Percentiles rank a stretch among this genome's conserved stretches.
These are phyloP conservation scores for Nemania sp. DNA, from an alignment of 2,329 filamentous ascomycete species.

Conservation along the genomic window DNA sequence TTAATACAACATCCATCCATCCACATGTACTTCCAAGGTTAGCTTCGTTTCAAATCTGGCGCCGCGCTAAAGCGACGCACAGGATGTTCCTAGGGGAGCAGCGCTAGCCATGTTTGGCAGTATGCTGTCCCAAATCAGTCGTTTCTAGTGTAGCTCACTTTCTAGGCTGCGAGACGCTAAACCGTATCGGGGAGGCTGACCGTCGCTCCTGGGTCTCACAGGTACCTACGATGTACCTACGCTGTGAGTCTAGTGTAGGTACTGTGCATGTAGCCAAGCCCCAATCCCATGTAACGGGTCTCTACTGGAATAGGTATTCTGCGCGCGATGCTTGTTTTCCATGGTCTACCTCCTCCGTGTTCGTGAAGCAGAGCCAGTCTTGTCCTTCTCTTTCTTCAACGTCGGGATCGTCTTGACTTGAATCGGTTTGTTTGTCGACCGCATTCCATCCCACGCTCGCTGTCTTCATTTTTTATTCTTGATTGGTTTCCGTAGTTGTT, in stretches of 20 bases:
- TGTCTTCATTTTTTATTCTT: conserved; percentile 4
- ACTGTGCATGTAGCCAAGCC: not conserved
- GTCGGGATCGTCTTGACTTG: conserved; percentile 11
- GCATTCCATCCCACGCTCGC: conserved; percentile 4
- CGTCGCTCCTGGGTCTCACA: not conserved
- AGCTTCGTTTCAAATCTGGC: conserved; percentile 21
- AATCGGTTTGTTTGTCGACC: conserved; percentile 12
- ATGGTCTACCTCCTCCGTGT: conserved; percentile 1
- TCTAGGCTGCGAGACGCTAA: too few species aligned
- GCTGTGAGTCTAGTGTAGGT: too few species aligned
- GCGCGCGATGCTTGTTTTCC: conserved; percentile 15
- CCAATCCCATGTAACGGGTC: conserved; percentile 13
- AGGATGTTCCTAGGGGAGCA: not conserved
- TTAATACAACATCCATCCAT: too few species aligned
- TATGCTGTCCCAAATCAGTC: conserved; percentile 1
- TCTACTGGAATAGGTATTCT: too few species aligned
- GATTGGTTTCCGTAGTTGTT: too few species aligned
- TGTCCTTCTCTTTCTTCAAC: conserved; percentile 8
- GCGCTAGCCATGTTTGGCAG: conserved; percentile 9
- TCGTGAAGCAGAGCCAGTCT: not conserved
- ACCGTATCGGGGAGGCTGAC: too few species aligned
- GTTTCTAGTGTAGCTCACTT: too few species aligned
- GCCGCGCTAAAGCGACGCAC: not conserved
- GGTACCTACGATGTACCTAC: not conserved
- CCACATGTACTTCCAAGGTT: too few species aligned